These are phyloP conservation scores for Alternaria viburni DNA, from an alignment of 2,329 filamentous ascomycete species.

Conservation along the genomic window DNA sequence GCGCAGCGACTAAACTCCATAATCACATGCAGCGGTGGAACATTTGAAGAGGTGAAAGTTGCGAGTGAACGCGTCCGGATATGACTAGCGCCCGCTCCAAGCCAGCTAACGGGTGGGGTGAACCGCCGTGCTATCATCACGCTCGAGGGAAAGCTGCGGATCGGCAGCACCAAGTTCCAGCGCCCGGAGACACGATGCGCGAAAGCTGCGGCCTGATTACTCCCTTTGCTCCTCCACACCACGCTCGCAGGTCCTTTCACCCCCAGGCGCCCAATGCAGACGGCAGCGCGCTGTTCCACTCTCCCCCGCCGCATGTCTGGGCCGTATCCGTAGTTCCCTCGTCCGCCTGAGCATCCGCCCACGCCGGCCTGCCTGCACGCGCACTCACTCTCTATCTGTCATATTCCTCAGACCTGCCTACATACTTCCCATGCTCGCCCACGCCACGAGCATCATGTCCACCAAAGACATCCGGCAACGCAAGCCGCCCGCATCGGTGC, in stretches of 20 bases:
- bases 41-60: conserved; percentile 1
- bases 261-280: conserved; percentile 5
- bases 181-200: conserved; percentile 12
- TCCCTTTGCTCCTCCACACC: background rate
- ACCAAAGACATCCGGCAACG: conserved; percentile 41
- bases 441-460: conserved; percentile 30
- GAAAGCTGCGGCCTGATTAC: conserved; percentile 12
- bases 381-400: conserved; percentile 7
- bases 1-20: conserved; percentile 9
- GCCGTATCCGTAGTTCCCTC: conserved; percentile 10
- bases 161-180: conserved; percentile 18
- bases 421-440: conserved; percentile 1
- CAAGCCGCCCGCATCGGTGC: conserved; percentile 35
- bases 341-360: conserved; percentile 20
- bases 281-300: conserved; percentile 9
- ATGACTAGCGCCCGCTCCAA: conserved; percentile 8
- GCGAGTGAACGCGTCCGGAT: conserved; percentile 13
- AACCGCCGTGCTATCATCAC: conserved; percentile 15
- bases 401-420: conserved; percentile 1
- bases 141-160: conserved; percentile 20
- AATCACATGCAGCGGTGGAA: conserved; percentile 13
- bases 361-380: conserved; percentile 13
- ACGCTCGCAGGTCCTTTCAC: background rate
- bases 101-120: conserved; percentile 12
- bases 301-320: conserved; percentile 6